These are phyloP conservation scores for Pseudogymnoascus sp. DNA, from an alignment of 2,329 filamentous ascomycete genomes.

Conservation along the genomic window DNA sequence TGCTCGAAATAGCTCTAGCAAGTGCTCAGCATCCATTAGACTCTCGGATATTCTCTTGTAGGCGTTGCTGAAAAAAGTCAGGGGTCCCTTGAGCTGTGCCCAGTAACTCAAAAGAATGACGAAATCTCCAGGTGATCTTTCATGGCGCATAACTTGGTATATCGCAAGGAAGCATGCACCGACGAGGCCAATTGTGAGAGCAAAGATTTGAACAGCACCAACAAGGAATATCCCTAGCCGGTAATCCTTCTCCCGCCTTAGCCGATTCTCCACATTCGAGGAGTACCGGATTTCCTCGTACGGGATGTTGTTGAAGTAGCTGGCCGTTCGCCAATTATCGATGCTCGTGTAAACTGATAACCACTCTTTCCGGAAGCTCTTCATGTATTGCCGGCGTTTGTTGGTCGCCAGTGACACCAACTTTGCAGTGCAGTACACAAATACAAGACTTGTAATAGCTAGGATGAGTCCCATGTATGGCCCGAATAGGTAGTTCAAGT, in stretches of 20 bases:
- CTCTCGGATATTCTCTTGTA: conserved; percentile 40
- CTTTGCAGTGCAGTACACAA: conserved; percentile 41
- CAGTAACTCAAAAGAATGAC: conserved; percentile 60
- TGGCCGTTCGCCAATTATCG: conserved; percentile 32
- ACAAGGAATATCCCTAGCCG: conserved; percentile 28
- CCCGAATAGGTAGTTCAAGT: conserved; percentile 54
- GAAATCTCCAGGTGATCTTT: conserved; percentile 48
- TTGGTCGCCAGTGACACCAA: conserved; percentile 25
- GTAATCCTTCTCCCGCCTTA: conserved; percentile 28
- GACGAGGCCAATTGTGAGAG: conserved; percentile 41
- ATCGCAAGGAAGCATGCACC: conserved; percentile 43
- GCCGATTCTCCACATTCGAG: conserved; percentile 30
- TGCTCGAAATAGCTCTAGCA: conserved; percentile 48
- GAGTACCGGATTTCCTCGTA: neutral
- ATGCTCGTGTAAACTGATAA: conserved; percentile 30
- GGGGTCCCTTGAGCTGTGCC: conserved; percentile 39
- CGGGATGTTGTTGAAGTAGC: conserved; percentile 11
- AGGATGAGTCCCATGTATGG: conserved; percentile 47
- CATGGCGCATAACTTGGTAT: conserved; percentile 41
- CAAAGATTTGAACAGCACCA: conserved; percentile 34
- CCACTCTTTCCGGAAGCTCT: conserved; percentile 27
- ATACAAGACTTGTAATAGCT: conserved; percentile 37
- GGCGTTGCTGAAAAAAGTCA: conserved; percentile 41
- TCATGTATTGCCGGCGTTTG: conserved; percentile 29
- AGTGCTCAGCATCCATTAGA: conserved; percentile 56